Base-by-base conservation (phyloP, 768 basidiomycete species). In the Boletus edulis region DNA sequence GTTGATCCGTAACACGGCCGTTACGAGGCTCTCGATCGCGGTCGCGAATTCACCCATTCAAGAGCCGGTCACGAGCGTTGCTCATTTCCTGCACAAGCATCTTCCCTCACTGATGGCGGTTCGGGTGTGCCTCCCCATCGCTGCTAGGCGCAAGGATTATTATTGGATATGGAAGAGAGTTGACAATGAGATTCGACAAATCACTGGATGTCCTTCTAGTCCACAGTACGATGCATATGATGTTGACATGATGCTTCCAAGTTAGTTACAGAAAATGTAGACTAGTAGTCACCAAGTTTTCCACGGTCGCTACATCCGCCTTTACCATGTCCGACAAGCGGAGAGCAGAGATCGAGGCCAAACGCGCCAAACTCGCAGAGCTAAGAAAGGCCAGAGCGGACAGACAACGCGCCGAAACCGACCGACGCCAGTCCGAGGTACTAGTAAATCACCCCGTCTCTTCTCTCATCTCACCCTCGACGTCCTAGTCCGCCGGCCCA, bases 281-380 rank as follows among this genome's bases (percentile, higher is more conserved):
- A 35, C 34, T 35, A 9, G 7, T 22, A 39, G 38, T 39, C 9
- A 18, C 8, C 11, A 10, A 8, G 32, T 35, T 62, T 62, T 60
- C 58, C 66, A 63, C 64, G 60, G 56, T 55, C 51, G 45, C 54
- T 40, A 6, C 22, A 3, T 24, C 31, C 17, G 35, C 1, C 17
- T 18, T 39, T 31, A n/a, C 43, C 49, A 82, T 80, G 78, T 85
- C 87, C 51, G 83, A 86, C 62, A 81, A 81, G 72, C 80, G 92
- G 46, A 75, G 91, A 66, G 85, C 86, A 65, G 94, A 97, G 73
- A 89, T 98, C 56, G 93, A 94, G 71, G 90, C 87, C 24, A 98
- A 98, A 74, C 78, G 87, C 58, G 83, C 85, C 12, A 94, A 93
- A 72, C 85, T 98, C 34, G 91, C 85, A 47, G 91, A 92, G 59